Evolutionary conservation across 176 grass and related monocot genomes (phyloP).

Genomic region (Elaeis guineensis): DNA sequence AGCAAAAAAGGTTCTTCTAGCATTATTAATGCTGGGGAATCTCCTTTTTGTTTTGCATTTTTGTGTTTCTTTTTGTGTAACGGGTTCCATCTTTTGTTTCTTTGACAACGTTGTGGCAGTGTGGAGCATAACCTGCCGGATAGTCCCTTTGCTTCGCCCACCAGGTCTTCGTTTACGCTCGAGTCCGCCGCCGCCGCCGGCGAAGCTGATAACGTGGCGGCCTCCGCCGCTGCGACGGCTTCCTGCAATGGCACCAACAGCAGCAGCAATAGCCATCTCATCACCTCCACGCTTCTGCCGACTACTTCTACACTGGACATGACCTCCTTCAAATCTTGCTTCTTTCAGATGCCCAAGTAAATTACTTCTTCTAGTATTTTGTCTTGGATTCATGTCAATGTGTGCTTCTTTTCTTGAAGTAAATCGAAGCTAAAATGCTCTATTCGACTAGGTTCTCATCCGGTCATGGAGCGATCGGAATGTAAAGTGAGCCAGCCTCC

Average conservation of each 20-base stretch:
- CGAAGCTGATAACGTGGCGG: slow-evolving; percentile 3
- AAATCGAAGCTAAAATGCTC: slow-evolving; percentile 11
- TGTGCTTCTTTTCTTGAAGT: too few relatives aligned
- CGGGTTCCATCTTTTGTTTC: neutral
- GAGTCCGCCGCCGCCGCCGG: neutral
- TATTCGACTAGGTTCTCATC: slow-evolving; percentile 38
- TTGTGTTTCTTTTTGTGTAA: too few relatives aligned
- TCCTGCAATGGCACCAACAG: neutral
- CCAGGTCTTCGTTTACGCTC: slow-evolving; percentile 1
- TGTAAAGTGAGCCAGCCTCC: slow-evolving; percentile 48
- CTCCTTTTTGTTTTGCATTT: too few relatives aligned
- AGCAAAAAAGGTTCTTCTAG: too few relatives aligned
- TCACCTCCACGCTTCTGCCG: neutral
- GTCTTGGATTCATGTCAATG: too few relatives aligned
- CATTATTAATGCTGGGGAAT: too few relatives aligned
- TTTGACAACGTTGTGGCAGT: neutral
- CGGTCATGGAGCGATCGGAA: slow-evolving; percentile 66
- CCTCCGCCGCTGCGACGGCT: too few relatives aligned
- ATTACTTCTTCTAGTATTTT: too few relatives aligned
- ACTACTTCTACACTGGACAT: neutral
- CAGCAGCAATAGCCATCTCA: neutral
- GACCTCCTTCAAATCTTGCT: slow-evolving; percentile 2
- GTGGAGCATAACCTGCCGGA: slow-evolving; percentile 7
- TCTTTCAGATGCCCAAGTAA: slow-evolving; percentile 13
- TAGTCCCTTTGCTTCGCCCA: slow-evolving; percentile 9